These are phyloP conservation scores for Casuarina glauca DNA, from an alignment of 306 rosid genomes.

Conservation along the genomic window DNA sequence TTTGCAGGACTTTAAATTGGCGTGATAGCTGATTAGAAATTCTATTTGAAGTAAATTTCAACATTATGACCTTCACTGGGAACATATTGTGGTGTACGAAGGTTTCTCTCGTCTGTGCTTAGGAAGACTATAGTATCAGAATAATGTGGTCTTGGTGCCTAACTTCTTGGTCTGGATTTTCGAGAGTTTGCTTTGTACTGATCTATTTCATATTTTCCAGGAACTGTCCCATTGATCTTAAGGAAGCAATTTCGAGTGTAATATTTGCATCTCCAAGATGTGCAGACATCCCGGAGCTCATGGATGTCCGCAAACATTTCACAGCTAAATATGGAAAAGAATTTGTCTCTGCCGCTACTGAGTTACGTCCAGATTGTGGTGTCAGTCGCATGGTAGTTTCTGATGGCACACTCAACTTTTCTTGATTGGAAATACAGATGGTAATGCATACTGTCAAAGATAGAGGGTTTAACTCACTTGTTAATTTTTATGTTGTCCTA, in stretches of 20 bases:
- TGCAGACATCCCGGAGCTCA: constrained; percentile 82
- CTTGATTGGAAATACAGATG: constrained; percentile 3
- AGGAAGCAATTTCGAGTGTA: constrained; percentile 90
- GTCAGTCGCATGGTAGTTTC: constrained; percentile 79
- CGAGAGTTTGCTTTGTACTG: constrained; percentile 23
- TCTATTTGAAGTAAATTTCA: not conserved
- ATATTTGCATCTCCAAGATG: constrained; percentile 93
- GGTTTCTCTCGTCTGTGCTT: not conserved
- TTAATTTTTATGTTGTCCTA: constrained; percentile 29
- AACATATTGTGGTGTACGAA: not conserved
- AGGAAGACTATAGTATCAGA: not conserved
- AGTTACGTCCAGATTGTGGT: constrained; percentile 94
- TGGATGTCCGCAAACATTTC: constrained; percentile 73
- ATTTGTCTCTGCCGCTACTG: constrained; percentile 68
- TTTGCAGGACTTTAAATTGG: not conserved
- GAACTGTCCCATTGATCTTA: constrained; percentile 84
- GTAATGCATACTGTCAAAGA: constrained; percentile 14
- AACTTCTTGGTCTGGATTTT: constrained; percentile 2
- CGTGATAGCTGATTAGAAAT: not conserved
- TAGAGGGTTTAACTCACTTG: constrained; percentile 18
- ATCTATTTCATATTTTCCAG: constrained; percentile 41
- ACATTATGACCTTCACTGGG: not conserved
- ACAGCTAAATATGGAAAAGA: constrained; percentile 88
- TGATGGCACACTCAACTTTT: constrained; percentile 11
- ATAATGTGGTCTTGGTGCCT: constrained; percentile 13